Percentiles rank a stretch among this genome's conserved stretches.
Evolutionary conservation across 257 asterid genomes (phyloP).

Genomic region (Solanum chiquidenum): DNA sequence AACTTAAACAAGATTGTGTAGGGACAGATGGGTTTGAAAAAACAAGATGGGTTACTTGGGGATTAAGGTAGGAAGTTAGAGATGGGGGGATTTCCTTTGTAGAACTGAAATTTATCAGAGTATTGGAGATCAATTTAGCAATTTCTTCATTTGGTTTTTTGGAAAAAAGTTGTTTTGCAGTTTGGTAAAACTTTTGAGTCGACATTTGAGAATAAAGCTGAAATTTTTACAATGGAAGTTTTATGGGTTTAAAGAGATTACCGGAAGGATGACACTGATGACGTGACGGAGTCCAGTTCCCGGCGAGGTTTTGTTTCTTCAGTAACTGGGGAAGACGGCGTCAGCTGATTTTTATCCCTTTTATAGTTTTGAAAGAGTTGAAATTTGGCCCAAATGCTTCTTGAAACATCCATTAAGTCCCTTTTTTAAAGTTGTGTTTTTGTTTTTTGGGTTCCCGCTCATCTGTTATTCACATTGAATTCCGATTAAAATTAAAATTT

Average conservation of each 20-base stretch:
- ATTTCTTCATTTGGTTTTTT: slow-evolving; percentile 24
- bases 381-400: neutral
- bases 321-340: neutral
- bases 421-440: neutral
- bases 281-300: neutral
- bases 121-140: slow-evolving; percentile 44
- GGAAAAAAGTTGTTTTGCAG: slow-evolving; percentile 34
- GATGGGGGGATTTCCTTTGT: slow-evolving; percentile 17
- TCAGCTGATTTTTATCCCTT: neutral
- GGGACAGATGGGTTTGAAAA: slow-evolving; percentile 58
- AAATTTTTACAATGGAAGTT: neutral
- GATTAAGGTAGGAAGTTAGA: slow-evolving; percentile 31
- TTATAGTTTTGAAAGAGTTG: neutral
- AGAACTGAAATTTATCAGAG: slow-evolving; percentile 28
- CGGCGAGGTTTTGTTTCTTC: neutral
- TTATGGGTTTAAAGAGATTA: neutral
- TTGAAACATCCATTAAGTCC: neutral
- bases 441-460: no score
- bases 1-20: slow-evolving; percentile 35
- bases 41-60: slow-evolving; percentile 35
- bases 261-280: neutral
- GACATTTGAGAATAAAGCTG: slow-evolving; percentile 28
- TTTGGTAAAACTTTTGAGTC: slow-evolving; percentile 20
- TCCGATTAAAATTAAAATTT: no score
- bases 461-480: neutral